Evolutionary conservation across 805 yeast genomes (phyloP), one percentile per base, ranked within the genome.

Genomic region (Priceomyces medius): DNA sequence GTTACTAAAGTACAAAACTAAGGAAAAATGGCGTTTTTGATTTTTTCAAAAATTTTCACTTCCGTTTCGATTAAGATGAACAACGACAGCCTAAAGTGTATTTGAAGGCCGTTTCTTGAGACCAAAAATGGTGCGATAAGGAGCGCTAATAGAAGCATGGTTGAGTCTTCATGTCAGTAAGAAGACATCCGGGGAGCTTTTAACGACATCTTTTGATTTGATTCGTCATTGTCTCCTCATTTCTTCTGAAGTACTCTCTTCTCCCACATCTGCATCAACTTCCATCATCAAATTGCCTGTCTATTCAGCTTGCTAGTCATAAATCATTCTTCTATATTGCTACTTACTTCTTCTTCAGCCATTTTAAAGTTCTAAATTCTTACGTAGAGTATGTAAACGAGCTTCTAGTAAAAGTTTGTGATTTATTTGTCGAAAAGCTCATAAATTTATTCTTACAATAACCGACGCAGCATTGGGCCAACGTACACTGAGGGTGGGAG

Each of bases 311-410:
- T 21, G 6, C 24, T 6, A 21, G 6, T 7, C 34, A 7, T 5
- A 17, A 4, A 16, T 31, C 20, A 7, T 9, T 31, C 34, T 13
- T 31, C 9, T 20, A 9, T 16, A n/a, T 20, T 5, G 16, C 18
- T 34, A 44, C 47, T 40, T 44, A 44, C 47, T 33, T 44, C 47
- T 44, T 44, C 47, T 20, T 44, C 47, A 44, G 47, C 47, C 47
- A 44, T 44, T 23, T 40, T 40, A 21, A 21, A 29, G 35, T 35
- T 21, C 29, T 35, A 35, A 21, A 27, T 35, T 35, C 19, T 35
- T 21, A 20, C 21, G 13, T 9, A 24, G 21, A 20, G 26, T 17
- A 21, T 35, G 16, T 17, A 16, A 31, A 10, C 34, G 14, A 35
- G 20, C 35, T 32, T 32, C 24, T 32, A 14, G 14, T 7, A 32